Percentiles rank a stretch among this genome's conserved stretches.
phyloP scores from a whole-genome alignment of 2,329 filamentous ascomycete genomes.

The Mycogone perniciosa region DNA sequence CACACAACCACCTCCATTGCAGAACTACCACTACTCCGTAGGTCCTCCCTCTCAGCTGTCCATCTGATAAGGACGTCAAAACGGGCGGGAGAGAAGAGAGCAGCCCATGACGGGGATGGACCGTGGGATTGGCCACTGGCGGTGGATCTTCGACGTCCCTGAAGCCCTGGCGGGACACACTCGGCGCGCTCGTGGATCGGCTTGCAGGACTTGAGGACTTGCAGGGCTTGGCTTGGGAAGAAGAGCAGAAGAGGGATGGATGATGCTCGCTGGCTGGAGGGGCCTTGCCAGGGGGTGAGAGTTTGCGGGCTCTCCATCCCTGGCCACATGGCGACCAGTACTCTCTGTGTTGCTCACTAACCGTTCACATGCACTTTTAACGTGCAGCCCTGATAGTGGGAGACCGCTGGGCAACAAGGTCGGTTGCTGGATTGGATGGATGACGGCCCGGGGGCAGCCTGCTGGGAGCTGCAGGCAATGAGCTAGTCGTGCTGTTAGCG shows the following conservation, averaged over 20 bases:
- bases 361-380: not conserved
- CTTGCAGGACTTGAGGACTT: not conserved
- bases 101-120: not conserved
- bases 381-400: not conserved
- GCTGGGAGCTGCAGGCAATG: not conserved
- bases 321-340: not conserved
- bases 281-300: not conserved
- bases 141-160: conserved; percentile 2
- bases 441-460: conserved; percentile 5
- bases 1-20: too few relatives aligned
- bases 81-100: not conserved
- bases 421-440: not conserved
- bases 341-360: not conserved
- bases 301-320: not conserved
- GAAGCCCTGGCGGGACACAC: not conserved
- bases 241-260: not conserved
- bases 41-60: not conserved
- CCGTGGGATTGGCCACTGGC: not conserved
- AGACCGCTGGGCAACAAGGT: not conserved
- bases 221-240: not conserved
- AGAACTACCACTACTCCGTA: too few relatives aligned
- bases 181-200: not conserved
- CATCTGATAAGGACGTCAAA: not conserved
- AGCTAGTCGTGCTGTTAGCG: not conserved
- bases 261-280: not conserved